Base-by-base conservation (phyloP, 164 flowering plant species). In the Dillenia turbinata region DNA sequence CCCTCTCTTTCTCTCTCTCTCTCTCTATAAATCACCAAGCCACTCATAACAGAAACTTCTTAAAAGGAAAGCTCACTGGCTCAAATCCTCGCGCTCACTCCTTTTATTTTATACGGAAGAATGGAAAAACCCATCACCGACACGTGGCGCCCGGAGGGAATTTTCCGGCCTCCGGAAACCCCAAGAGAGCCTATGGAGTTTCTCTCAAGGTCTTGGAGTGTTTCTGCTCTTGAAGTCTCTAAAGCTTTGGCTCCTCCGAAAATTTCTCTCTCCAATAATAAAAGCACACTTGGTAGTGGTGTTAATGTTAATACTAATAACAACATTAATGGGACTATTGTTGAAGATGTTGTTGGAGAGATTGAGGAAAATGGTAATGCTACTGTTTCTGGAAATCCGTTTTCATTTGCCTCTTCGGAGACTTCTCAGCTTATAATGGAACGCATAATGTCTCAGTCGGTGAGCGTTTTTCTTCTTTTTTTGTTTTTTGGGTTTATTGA, bases 111-210 rank as follows among this genome's bases (percentile, higher is more conserved):
- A 33, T 7, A 5, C 40, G 40, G 22, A 1, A 33, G 40, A 33
- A 33, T 33, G 40, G 40, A 33, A 33, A 33, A 33, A 59, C 59
- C 10, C 63, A 6, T 33, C 56, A 74, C 54, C 64, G 49, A 52
- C 5, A 66, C 69, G 16, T 87, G 75, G 75, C 75, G 85, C 62
- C 92, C 92, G 19, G 96, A 93, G 59, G 96, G 89, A 62, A 86
- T 33, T 33, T 87, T 77, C 76, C 75, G 85, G 63, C 92, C 94
- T 16, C 97, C 95, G 57, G 97, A 90, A 62, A 86, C 93, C 9
- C 96, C 95, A 2, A 65, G 52, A 7, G 98, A 94, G 75, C 85
- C 98, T 19, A 94, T 90, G 98, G 98, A 94, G 87, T 94, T 94
- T 54, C 82, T 94, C 10, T 87, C 97, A 1, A 87, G 98, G 12